Evolutionary conservation across 2,329 filamentous ascomycete genomes (phyloP), one percentile per base, ranked within the genome.

Genomic region (Ophiocordyceps camponoti-leonardi): DNA sequence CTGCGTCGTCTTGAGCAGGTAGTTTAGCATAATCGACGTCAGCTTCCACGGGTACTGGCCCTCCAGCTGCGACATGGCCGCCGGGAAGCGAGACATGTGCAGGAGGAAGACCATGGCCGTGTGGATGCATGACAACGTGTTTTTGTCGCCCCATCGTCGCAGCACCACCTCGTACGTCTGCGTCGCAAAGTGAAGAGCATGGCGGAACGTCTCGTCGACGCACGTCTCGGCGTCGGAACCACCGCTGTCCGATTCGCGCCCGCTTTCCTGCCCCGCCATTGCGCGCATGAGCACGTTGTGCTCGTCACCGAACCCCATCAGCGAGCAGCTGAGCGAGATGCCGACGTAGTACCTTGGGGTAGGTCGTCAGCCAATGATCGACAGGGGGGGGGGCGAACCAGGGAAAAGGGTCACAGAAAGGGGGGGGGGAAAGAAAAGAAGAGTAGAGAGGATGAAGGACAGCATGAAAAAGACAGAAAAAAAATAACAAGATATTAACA

Each of bases 91-190:
- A 1, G 63, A 60, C 42, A 78, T 56, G 23, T 69, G 64, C 2
- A 61, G 53, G 8, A 84, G 55, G 51, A 82, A 83, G 0, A 74
- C 70, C 23, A 86, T 61, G 5, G 72, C 69, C 0, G 76, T 69
- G 50, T 85, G 79, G 0, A 82, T 53, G 53, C 76, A 82, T 0
- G 79, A 71, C 1, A 83, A 62, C 3, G 76, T 70, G 49, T 79
- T 77, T 3, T 67, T 62, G 41, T 82, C 77, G 0, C 69, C 71
- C 26, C 69, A 65, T 0, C 77, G 67, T 2, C 60, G 58, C 8
- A 79, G 64, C 1, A 73, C 66, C 1, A 74, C 56, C 3, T 59
- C 51, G 37, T 72, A 66, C 0, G 67, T 73, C 2, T 61, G 55
- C 31, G 63, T 60, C 1, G 64, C 61, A 33, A 80, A 62, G 0